Conservation (phyloP, 306 rosid genomes). For the Mimosa bimucronata region DNA sequence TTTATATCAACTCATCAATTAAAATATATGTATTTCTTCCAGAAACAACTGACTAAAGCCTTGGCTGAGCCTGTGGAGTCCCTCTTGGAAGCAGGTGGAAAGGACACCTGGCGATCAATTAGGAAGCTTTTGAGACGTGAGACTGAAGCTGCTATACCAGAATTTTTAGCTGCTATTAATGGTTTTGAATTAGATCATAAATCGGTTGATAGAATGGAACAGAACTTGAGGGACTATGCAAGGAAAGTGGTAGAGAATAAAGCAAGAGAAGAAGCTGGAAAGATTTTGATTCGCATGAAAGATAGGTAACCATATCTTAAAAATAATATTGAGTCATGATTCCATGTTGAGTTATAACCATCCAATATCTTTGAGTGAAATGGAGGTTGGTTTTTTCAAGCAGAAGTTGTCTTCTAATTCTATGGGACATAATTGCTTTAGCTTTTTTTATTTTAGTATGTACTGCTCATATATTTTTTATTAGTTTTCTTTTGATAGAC, state of each 20-base stretch:
- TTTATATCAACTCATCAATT: constrained; percentile 22
- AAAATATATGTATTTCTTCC: constrained; percentile 37
- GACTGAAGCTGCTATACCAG: constrained; percentile 57
- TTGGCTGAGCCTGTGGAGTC: constrained; percentile 74
- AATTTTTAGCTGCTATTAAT: constrained; percentile 51
- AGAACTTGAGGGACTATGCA: constrained; percentile 61
- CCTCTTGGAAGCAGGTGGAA: constrained; percentile 71
- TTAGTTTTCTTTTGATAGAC: too few relatives aligned
- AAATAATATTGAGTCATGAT: background rate
- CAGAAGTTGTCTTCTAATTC: too few relatives aligned
- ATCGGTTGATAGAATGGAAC: constrained; percentile 54
- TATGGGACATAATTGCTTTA: too few relatives aligned
- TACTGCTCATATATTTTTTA: too few relatives aligned
- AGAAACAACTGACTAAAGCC: constrained; percentile 64
- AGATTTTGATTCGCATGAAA: constrained; percentile 80
- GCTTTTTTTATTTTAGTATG: too few relatives aligned
- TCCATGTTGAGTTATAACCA: too few relatives aligned
- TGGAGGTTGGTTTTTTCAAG: too few relatives aligned
- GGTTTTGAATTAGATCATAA: constrained; percentile 81
- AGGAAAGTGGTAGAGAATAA: constrained; percentile 75
- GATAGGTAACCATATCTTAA: constrained; percentile 62
- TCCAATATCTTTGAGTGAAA: too few relatives aligned
- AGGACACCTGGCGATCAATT: constrained; percentile 75
- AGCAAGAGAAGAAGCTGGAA: constrained; percentile 85
- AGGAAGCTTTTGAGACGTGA: constrained; percentile 73